Conservation (phyloP, 805 yeast genomes). For the Wickerhamomyces rabaulensis region DNA sequence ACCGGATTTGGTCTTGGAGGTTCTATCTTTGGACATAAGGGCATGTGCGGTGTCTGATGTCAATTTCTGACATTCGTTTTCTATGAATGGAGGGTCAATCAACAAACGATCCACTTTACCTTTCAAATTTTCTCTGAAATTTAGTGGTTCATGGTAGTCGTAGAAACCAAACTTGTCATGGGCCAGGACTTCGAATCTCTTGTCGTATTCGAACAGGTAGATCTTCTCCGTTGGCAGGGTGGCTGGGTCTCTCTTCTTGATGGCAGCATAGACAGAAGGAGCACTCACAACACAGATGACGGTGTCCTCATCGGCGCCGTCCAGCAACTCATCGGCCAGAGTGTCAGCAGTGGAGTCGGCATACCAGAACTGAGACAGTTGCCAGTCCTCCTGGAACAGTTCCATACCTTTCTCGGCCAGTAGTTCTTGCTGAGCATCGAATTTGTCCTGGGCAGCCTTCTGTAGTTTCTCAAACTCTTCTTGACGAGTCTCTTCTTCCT, state of each 20-base stretch:
- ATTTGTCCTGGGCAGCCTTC: conserved; percentile 48
- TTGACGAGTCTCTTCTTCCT: conserved; percentile 50
- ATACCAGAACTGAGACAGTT: conserved; percentile 87
- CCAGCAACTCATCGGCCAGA: conserved; percentile 66
- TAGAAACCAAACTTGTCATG: conserved; percentile 68
- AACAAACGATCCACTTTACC: conserved; percentile 66
- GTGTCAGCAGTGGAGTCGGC: conserved; percentile 64
- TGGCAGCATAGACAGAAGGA: conserved; percentile 87
- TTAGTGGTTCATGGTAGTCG: conserved; percentile 68
- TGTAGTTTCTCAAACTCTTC: conserved; percentile 68
- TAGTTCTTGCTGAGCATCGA: conserved; percentile 22
- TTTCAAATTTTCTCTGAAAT: conserved; percentile 49
- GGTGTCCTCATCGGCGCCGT: conserved; percentile 70
- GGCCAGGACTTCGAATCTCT: conserved; percentile 67
- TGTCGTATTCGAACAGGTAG: conserved; percentile 74
- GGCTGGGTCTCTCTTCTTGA: conserved; percentile 45
- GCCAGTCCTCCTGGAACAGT: conserved; percentile 88
- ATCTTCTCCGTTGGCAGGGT: conserved; percentile 63
- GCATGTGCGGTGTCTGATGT: conserved; percentile 58
- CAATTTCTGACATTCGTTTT: conserved; percentile 75
- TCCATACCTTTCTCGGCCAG: conserved; percentile 50
- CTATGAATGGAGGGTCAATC: conserved; percentile 86
- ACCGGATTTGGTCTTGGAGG: conserved; percentile 34
- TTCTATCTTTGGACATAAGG: conserved; percentile 39
- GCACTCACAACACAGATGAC: conserved; percentile 78